These are phyloP conservation scores for Fragaria ananassa DNA, from an alignment of 306 rosid genomes.

Conservation along the genomic window DNA sequence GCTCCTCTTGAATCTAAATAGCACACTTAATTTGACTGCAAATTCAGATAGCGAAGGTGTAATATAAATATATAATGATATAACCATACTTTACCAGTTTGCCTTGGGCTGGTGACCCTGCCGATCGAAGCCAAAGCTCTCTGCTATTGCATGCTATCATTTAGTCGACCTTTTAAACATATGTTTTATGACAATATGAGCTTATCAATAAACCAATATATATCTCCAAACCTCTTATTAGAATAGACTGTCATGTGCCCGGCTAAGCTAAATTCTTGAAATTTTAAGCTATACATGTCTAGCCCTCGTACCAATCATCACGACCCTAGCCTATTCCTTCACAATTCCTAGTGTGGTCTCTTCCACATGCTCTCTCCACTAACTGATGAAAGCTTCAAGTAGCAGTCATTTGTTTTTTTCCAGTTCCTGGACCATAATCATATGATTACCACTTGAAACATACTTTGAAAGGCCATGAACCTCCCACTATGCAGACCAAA, in stretches of 20 bases:
- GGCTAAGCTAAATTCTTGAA: neutral
- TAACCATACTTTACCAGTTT: too few relatives aligned
- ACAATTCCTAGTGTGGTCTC: neutral
- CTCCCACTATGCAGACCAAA: neutral
- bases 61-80: too few relatives aligned
- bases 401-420: neutral
- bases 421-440: neutral
- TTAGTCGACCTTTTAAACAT: too few relatives aligned
- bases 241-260: neutral
- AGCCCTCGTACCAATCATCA: neutral
- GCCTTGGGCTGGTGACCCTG: too few relatives aligned
- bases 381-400: neutral
- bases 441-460: neutral
- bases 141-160: too few relatives aligned
- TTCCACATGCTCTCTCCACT: slow-evolving; percentile 7
- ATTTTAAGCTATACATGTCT: neutral
- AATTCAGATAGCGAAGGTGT: too few relatives aligned
- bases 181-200: too few relatives aligned
- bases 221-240: neutral
- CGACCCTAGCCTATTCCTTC: neutral
- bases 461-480: neutral
- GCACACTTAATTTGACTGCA: too few relatives aligned
- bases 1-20: too few relatives aligned
- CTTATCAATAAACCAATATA: too few relatives aligned
- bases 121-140: too few relatives aligned